Conservation (phyloP, 345 rosid genomes). For the Hibiscus tridactylites region DNA sequence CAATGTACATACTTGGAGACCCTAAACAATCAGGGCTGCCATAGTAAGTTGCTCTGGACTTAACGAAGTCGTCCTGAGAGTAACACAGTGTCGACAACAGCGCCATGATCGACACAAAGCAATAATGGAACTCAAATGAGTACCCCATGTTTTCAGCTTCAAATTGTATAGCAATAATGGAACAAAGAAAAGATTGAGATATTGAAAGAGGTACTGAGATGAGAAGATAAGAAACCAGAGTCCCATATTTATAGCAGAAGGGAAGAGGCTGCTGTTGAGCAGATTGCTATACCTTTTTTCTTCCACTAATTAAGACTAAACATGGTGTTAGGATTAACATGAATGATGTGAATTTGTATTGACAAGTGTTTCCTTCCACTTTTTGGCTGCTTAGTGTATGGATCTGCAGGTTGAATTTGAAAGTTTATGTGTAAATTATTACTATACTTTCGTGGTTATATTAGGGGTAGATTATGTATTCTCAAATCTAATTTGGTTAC, state of each 20-base stretch:
- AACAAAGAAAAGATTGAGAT: neutral
- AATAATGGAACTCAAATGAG: conserved; percentile 6
- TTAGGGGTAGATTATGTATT: too few species aligned
- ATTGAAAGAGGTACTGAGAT: conserved; percentile 8
- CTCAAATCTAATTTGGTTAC: too few species aligned
- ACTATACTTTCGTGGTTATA: neutral
- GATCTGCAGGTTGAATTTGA: conserved; percentile 21
- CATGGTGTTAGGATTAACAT: conserved; percentile 2
- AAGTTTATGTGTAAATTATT: neutral
- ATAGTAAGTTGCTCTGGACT: conserved; percentile 73
- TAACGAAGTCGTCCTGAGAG: conserved; percentile 30
- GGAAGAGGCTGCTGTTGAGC: conserved; percentile 8
- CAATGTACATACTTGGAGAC: conserved; percentile 47
- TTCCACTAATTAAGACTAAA: neutral
- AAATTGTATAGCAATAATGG: neutral
- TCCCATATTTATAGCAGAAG: conserved; percentile 28
- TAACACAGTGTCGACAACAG: conserved; percentile 36
- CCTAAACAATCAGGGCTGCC: conserved; percentile 84
- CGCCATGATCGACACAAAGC: conserved; percentile 17
- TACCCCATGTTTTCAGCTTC: conserved; percentile 15
- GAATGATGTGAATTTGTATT: conserved; percentile 9
- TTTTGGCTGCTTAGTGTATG: conserved; percentile 20
- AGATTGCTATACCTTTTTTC: neutral
- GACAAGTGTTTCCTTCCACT: conserved; percentile 22
- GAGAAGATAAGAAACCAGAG: conserved; percentile 8